Conservation (phyloP, 2,329 filamentous ascomycete species). For the Pseudocercospora musae region DNA sequence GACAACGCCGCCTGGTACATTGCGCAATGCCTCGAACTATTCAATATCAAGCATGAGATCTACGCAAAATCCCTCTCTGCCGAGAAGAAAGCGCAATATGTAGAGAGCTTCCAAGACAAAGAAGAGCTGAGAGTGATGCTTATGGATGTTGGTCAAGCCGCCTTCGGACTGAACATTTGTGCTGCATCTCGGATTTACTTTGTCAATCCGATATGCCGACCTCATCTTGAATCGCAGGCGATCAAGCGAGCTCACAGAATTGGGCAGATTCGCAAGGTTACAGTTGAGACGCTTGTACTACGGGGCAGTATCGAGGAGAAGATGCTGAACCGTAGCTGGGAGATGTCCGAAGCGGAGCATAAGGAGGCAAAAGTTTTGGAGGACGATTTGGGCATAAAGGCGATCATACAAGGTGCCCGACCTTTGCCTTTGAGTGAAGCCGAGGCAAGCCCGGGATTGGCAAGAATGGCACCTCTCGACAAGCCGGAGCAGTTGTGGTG, state of each 20-base stretch:
- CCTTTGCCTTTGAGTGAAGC: constrained; percentile 44
- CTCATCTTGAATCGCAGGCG: constrained; percentile 80
- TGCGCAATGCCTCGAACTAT: constrained; percentile 73
- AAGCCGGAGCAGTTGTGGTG: constrained; percentile 47
- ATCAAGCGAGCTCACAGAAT: constrained; percentile 88
- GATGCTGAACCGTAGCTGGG: constrained; percentile 68
- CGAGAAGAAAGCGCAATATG: constrained; percentile 67
- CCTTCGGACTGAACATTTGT: constrained; percentile 81
- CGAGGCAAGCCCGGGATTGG: constrained; percentile 30
- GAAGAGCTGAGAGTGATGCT: constrained; percentile 71
- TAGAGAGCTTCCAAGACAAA: constrained; percentile 72
- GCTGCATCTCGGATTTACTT: constrained; percentile 85
- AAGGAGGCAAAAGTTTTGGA: constrained; percentile 55
- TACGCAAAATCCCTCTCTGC: constrained; percentile 64
- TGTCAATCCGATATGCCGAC: constrained; percentile 81
- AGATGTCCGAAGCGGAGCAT: constrained; percentile 66
- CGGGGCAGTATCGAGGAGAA: constrained; percentile 78
- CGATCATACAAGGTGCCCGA: constrained; percentile 57
- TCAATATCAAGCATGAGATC: constrained; percentile 60
- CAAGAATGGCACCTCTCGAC: constrained; percentile 43
- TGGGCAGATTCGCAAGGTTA: constrained; percentile 73
- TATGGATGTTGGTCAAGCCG: constrained; percentile 84
- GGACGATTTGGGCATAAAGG: constrained; percentile 56
- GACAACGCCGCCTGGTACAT: constrained; percentile 85
- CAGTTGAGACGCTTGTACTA: constrained; percentile 81